Evolutionary conservation across 2,329 filamentous ascomycete species (phyloP).

Genomic region (Scopulariopsis brevicaulis): DNA sequence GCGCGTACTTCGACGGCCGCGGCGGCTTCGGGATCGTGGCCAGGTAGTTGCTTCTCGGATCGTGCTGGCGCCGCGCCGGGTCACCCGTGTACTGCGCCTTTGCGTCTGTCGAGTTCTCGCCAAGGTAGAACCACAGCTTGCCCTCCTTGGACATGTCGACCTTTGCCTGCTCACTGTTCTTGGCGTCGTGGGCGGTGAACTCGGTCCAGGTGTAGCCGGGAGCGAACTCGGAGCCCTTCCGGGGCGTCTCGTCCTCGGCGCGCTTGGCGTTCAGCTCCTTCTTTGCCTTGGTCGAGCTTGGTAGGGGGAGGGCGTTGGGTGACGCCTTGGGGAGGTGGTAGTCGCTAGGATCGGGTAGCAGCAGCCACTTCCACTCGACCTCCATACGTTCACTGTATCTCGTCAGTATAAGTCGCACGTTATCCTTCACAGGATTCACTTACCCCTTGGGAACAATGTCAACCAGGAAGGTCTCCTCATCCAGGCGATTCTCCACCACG

Average conservation of each 20-base stretch:
- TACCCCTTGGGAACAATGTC: conserved; percentile 70
- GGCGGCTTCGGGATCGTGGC: conserved; percentile 51
- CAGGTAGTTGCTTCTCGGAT: conserved; percentile 60
- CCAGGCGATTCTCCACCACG: conserved; percentile 69
- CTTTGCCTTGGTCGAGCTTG: conserved; percentile 48
- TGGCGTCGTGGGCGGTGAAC: conserved; percentile 54
- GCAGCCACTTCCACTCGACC: conserved; percentile 75
- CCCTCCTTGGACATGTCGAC: conserved; percentile 62
- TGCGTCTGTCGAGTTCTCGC: conserved; percentile 76
- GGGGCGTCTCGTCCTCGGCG: conserved; percentile 47
- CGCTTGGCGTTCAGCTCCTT: conserved; percentile 59
- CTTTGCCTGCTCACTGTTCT: conserved; percentile 42
- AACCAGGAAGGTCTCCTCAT: conserved; percentile 66
- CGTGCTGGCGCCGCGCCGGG: conserved; percentile 44
- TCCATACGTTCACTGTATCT: conserved; percentile 48
- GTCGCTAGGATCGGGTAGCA: conserved; percentile 60
- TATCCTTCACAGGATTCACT: conserved; percentile 3
- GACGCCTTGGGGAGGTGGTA: conserved; percentile 67
- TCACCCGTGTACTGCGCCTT: conserved; percentile 87
- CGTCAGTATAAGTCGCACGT: conserved; percentile 22
- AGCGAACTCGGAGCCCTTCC: conserved; percentile 56
- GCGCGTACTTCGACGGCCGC: conserved; percentile 17
- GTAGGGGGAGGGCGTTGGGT: conserved; percentile 59
- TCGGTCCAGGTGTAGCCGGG: conserved; percentile 66
- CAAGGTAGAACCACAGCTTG: conserved; percentile 82